These are phyloP conservation scores for Mallotus nudiflorus DNA, from an alignment of 345 rosid species.

Conservation along the genomic window DNA sequence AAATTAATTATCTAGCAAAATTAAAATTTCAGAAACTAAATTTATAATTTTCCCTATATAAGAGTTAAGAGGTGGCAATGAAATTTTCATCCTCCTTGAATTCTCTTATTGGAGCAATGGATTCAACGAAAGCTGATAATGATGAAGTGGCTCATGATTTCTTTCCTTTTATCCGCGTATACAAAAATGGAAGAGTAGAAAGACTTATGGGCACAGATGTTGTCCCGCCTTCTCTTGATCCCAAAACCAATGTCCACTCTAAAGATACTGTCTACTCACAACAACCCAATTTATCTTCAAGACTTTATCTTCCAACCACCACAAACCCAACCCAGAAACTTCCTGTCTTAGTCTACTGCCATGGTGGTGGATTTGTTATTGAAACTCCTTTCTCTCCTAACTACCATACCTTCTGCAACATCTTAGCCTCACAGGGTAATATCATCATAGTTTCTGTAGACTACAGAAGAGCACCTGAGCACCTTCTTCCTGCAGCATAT, in stretches of 20 bases:
- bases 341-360: conserved; percentile 21
- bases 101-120: not conserved
- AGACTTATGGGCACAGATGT: conserved; percentile 11
- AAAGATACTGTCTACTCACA: conserved; percentile 15
- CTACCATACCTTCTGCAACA: conserved; percentile 18
- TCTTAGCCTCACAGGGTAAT: conserved; percentile 12
- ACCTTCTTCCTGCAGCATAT: conserved; percentile 21
- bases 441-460: conserved; percentile 26
- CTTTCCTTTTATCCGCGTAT: conserved; percentile 3
- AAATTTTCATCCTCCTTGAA: too few species aligned
- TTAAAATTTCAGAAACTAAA: too few species aligned
- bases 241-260: not conserved
- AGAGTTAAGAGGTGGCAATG: too few species aligned
- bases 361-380: conserved; percentile 26
- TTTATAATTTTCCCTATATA: too few species aligned
- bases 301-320: conserved; percentile 19
- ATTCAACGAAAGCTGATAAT: not conserved
- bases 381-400: conserved; percentile 24
- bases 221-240: conserved; percentile 14
- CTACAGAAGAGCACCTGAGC: conserved; percentile 25
- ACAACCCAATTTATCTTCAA: conserved; percentile 1
- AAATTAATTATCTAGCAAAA: too few species aligned
- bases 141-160: not conserved
- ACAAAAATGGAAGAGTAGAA: conserved; percentile 18
- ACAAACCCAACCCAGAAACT: conserved; percentile 10